Evolutionary conservation across 176 grass and related monocot species (phyloP).

Genomic region (Melocanna baccifera): DNA sequence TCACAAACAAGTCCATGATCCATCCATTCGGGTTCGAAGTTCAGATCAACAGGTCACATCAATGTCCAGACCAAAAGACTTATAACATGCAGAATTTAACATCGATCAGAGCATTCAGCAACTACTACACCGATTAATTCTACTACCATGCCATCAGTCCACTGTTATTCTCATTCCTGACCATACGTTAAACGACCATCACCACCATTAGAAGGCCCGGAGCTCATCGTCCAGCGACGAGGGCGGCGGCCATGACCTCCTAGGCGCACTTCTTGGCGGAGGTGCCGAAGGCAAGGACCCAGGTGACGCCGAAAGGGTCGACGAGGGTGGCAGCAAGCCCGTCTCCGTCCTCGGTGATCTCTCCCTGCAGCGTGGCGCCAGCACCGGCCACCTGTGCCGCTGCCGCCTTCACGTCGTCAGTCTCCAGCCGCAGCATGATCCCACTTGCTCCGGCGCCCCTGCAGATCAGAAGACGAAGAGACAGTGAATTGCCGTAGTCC

Average conservation of each 20-base stretch:
- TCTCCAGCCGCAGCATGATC: constrained; percentile 34
- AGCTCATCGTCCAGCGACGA: background rate
- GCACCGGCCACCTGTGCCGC: constrained; percentile 34
- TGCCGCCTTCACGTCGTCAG: constrained; percentile 36
- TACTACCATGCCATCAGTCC: background rate
- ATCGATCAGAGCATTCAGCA: background rate
- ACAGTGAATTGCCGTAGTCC: background rate
- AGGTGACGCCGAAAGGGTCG: constrained; percentile 55
- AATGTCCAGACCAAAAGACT: background rate
- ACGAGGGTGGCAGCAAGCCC: constrained; percentile 30
- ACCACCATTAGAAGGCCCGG: background rate
- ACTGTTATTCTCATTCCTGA: background rate
- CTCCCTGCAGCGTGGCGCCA: constrained; percentile 37
- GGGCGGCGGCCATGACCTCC: background rate
- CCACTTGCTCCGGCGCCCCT: background rate
- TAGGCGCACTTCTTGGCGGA: constrained; percentile 30
- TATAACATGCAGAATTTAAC: background rate
- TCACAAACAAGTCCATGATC: background rate
- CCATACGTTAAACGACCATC: background rate
- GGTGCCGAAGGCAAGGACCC: constrained; percentile 31
- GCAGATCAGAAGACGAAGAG: background rate
- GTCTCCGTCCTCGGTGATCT: constrained; percentile 25
- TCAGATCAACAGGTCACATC: background rate
- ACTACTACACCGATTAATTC: background rate
- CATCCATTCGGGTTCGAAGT: background rate